These are phyloP conservation scores for Beauveria varroae DNA, from an alignment of 2,329 filamentous ascomycete species.

Conservation along the genomic window DNA sequence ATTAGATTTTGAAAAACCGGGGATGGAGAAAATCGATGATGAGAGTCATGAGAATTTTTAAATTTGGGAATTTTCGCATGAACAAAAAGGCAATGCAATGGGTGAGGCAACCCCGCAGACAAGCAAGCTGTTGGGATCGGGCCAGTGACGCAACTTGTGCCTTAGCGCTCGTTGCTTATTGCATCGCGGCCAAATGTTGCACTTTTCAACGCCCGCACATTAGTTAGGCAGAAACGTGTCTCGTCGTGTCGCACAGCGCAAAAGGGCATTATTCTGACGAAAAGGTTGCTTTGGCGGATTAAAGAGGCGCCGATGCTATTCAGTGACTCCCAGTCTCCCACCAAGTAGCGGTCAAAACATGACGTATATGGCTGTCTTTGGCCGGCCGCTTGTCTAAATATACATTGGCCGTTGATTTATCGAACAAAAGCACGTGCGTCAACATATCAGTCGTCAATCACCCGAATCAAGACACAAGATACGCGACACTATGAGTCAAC, in stretches of 20 bases:
- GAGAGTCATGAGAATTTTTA: neutral
- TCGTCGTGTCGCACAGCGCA: neutral
- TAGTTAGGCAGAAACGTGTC: neutral
- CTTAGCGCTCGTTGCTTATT: slow-evolving; percentile 3
- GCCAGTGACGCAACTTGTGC: slow-evolving; percentile 8
- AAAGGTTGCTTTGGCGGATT: neutral
- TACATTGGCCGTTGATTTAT: too few relatives aligned
- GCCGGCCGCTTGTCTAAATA: too few relatives aligned
- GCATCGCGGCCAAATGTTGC: neutral
- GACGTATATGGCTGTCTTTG: neutral
- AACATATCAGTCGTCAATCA: too few relatives aligned
- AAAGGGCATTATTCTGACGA: neutral
- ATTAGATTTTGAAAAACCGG: neutral
- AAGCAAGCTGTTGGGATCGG: neutral
- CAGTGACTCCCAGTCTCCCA: too few relatives aligned
- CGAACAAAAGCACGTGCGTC: neutral
- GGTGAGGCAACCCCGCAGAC: slow-evolving; percentile 2
- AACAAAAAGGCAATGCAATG: too few relatives aligned
- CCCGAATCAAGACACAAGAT: too few relatives aligned
- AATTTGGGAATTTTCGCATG: too few relatives aligned
- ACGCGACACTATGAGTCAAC: too few relatives aligned
- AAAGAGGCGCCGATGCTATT: neutral
- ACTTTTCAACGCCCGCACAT: neutral
- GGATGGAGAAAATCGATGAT: neutral
- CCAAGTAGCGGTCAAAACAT: slow-evolving; percentile 3